phyloP scores from a whole-genome alignment of 495 filamentous ascomycete species.

The Daldinia vernicosa region DNA sequence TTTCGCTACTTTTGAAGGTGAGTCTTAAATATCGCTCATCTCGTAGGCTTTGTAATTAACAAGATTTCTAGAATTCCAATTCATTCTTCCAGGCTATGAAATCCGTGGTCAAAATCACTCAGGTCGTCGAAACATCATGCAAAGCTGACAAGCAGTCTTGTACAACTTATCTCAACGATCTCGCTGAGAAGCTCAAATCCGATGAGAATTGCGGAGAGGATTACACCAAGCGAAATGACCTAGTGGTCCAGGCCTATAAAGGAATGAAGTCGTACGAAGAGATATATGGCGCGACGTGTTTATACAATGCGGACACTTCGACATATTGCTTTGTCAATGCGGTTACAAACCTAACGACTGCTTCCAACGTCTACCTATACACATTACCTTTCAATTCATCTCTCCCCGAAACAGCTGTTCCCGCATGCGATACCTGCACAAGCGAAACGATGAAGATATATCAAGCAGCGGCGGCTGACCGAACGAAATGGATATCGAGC shows the following conservation, averaged over 20 bases:
- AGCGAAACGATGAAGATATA: constrained; percentile 76
- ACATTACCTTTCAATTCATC: constrained; percentile 80
- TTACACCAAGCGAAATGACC: constrained; percentile 67
- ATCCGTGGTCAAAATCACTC: constrained; percentile 71
- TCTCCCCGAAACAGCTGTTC: constrained; percentile 67
- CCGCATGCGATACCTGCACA: constrained; percentile 75
- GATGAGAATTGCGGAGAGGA: constrained; percentile 75
- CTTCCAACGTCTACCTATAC: constrained; percentile 79
- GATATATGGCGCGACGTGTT: constrained; percentile 81
- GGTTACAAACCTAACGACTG: constrained; percentile 73
- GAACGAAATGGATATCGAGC: constrained; percentile 62
- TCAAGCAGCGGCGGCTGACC: constrained; percentile 65
- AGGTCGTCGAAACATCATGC: constrained; percentile 77
- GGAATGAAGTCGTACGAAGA: constrained; percentile 77
- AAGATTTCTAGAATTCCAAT: constrained; percentile 57
- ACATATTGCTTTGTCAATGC: constrained; percentile 85
- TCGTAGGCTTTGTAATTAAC: constrained; percentile 20
- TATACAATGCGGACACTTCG: constrained; percentile 63
- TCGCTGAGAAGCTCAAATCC: constrained; percentile 67
- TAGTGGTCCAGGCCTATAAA: constrained; percentile 76
- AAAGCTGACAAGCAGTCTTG: constrained; percentile 67
- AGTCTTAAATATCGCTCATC: constrained; percentile 22
- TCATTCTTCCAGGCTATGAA: constrained; percentile 79
- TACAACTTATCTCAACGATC: constrained; percentile 62
- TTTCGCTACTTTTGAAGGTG: constrained; percentile 77